Percentiles rank a stretch among this genome's conserved stretches.
Evolutionary conservation across 148 eudicot species (phyloP).

Genomic region (Vaccinium darrowii): DNA sequence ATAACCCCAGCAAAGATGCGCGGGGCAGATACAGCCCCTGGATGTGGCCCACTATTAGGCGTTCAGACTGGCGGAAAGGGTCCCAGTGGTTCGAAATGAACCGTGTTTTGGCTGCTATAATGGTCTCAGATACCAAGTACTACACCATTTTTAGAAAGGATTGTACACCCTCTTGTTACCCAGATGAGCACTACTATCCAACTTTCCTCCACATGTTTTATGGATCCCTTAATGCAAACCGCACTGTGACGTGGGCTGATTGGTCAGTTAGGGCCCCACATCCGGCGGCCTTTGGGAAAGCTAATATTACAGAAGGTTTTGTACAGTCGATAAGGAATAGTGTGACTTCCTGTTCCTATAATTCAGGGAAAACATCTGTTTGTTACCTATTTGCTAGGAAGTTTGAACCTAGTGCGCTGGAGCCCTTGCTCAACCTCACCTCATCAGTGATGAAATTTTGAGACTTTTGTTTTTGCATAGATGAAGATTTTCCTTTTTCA

Average conservation of each 20-base stretch:
- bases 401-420: conserved; percentile 7
- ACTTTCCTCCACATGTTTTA: conserved; percentile 12
- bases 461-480: background rate
- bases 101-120: conserved; percentile 17
- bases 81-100: conserved; percentile 21
- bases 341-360: background rate
- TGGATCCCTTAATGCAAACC: conserved; percentile 2
- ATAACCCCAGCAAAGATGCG: background rate
- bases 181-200: conserved; percentile 24
- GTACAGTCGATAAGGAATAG: background rate
- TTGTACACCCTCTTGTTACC: conserved; percentile 26
- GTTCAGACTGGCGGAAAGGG: conserved; percentile 8
- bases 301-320: background rate
- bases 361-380: background rate
- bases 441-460: background rate
- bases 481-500: background rate
- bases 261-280: background rate
- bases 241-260: conserved; percentile 1
- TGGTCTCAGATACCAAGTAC: conserved; percentile 21
- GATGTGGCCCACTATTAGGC: conserved; percentile 2
- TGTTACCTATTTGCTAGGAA: conserved; percentile 9
- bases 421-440: conserved; percentile 1
- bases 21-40: background rate
- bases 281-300: background rate
- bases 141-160: conserved; percentile 5